A percentile compares a stretch with the other conserved stretches of the same genome.
Evolutionary conservation across 306 rosid genomes (phyloP).

Genomic region (Arachis hypogaea): DNA sequence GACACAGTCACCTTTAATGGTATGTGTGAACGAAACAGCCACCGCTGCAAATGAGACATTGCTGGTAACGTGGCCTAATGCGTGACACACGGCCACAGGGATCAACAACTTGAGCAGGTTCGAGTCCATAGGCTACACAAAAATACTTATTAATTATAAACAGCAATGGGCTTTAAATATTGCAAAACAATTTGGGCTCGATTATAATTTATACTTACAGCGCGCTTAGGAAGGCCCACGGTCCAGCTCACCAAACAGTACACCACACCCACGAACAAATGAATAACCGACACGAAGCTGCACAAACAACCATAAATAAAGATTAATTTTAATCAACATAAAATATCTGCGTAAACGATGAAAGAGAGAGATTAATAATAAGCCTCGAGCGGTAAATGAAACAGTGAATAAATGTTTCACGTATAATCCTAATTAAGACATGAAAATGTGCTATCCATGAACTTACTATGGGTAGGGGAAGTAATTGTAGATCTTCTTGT

Average conservation of each 20-base stretch:
- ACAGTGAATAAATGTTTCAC: neutral
- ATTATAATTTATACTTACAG: constrained; percentile 51
- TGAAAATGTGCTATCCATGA: neutral
- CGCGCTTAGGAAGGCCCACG: constrained; percentile 91
- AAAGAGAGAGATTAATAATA: too few relatives aligned
- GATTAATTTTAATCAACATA: neutral
- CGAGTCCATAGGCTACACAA: constrained; percentile 53
- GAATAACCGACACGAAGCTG: constrained; percentile 92
- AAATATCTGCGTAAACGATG: neutral
- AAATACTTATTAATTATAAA: neutral
- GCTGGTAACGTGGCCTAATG: constrained; percentile 92
- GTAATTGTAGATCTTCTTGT: constrained; percentile 94
- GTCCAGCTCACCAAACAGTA: constrained; percentile 86
- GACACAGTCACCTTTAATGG: constrained; percentile 66
- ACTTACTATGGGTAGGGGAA: constrained; percentile 96
- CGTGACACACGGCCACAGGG: constrained; percentile 91
- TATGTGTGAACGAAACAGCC: constrained; percentile 95
- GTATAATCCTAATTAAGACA: constrained; percentile 1
- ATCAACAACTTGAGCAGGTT: constrained; percentile 68
- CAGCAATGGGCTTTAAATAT: neutral
- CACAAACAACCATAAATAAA: constrained; percentile 30
- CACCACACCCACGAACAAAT: constrained; percentile 82
- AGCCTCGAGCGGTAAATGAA: neutral
- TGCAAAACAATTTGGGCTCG: constrained; percentile 41
- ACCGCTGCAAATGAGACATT: constrained; percentile 98